Evolutionary conservation across 768 basidiomycete species (phyloP).

Genomic region (Podaxis mareebaensis): DNA sequence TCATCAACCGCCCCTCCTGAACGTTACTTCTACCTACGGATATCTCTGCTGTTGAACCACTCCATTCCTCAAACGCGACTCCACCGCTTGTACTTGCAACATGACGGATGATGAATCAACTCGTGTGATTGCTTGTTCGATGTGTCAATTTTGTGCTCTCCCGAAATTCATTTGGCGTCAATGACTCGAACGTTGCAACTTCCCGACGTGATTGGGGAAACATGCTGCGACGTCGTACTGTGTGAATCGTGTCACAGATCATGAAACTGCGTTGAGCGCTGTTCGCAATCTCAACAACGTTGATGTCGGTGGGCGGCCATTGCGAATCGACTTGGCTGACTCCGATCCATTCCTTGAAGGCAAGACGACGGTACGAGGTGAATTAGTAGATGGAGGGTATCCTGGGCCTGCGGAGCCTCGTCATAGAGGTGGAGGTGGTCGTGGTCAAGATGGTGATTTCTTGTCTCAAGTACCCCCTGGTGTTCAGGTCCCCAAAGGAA

Average conservation of each 20-base stretch:
- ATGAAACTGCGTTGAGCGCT: slow-evolving; percentile 93
- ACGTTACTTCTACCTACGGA: not conserved
- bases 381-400: slow-evolving; percentile 68
- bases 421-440: slow-evolving; percentile 55
- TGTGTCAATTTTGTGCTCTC: slow-evolving; percentile 7
- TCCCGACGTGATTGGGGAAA: not conserved
- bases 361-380: slow-evolving; percentile 85
- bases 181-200: slow-evolving; percentile 8
- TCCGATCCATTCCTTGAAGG: slow-evolving; percentile 91
- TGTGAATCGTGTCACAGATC: slow-evolving; percentile 54
- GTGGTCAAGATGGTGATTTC: slow-evolving; percentile 47
- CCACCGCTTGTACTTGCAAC: not conserved
- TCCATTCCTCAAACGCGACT: slow-evolving; percentile 1
- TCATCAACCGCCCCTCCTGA: not conserved
- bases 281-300: slow-evolving; percentile 94
- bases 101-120: slow-evolving; percentile 5
- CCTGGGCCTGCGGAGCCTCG: slow-evolving; percentile 56
- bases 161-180: slow-evolving; percentile 15
- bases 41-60: slow-evolving; percentile 11
- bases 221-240: slow-evolving; percentile 6
- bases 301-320: slow-evolving; percentile 88
- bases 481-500: slow-evolving; percentile 68
- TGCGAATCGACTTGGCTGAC: slow-evolving; percentile 93
- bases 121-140: slow-evolving; percentile 9
- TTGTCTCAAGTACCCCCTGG: slow-evolving; percentile 75